These are phyloP conservation scores for Alternaria sp. DNA, from an alignment of 2,329 filamentous ascomycete species.

Conservation along the genomic window DNA sequence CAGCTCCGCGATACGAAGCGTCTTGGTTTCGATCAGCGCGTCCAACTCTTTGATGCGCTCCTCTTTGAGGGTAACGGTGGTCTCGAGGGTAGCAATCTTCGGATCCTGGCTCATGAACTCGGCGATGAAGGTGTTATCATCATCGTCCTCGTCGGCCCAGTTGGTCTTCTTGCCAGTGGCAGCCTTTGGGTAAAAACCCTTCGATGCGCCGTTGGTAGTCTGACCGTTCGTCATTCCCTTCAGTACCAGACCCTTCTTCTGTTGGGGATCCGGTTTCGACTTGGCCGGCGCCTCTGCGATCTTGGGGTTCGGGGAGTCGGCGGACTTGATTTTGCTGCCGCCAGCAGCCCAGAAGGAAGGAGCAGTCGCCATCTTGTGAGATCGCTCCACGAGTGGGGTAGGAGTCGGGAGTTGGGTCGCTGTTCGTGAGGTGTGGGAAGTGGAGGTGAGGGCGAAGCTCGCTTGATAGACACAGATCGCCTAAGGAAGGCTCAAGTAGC, in stretches of 20 bases:
- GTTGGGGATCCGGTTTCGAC: not conserved
- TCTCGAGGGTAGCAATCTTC: not conserved
- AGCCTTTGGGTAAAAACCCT: not conserved
- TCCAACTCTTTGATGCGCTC: slow-evolving; percentile 21
- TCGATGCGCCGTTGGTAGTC: not conserved
- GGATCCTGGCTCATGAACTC: not conserved
- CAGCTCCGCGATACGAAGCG: slow-evolving; percentile 15
- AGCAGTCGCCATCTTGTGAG: not conserved
- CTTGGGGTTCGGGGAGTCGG: not conserved
- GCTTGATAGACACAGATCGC: not conserved
- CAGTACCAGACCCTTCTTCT: slow-evolving; percentile 6
- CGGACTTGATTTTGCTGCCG: slow-evolving; percentile 3
- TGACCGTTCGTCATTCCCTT: slow-evolving; percentile 8
- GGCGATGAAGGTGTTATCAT: slow-evolving; percentile 20
- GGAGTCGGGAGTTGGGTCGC: not conserved
- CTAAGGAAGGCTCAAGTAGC: not conserved
- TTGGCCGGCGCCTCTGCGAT: slow-evolving; percentile 1
- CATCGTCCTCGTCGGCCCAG: slow-evolving; percentile 28
- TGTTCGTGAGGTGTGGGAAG: not conserved
- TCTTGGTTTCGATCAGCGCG: slow-evolving; percentile 7
- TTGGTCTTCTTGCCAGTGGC: slow-evolving; percentile 8
- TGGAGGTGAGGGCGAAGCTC: not conserved
- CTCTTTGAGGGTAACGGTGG: slow-evolving; percentile 4
- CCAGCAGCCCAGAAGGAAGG: slow-evolving; percentile 11
- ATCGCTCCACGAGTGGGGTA: not conserved